Evolutionary conservation across 2,329 filamentous ascomycete genomes (phyloP), one percentile per base, ranked within the genome.

Genomic region (Colletotrichum tanaceti): DNA sequence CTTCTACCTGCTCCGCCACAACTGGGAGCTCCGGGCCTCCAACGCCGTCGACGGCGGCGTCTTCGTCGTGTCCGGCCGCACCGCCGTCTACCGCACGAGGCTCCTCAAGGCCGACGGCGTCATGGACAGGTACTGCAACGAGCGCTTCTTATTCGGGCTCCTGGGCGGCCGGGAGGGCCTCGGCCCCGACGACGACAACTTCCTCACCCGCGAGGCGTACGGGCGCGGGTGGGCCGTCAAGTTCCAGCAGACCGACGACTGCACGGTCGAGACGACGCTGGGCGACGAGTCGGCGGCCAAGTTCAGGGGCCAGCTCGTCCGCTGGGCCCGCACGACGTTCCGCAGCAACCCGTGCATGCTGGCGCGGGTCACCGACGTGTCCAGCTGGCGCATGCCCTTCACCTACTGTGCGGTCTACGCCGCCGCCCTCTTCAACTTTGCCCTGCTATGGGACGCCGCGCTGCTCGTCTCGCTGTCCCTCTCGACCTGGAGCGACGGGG

Each of bases 161-260:
- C 77, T 83, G 0, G 79, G 77, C 0, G 80, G 81, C 0, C 18
- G 43, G 38, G 41, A 46, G 11, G 84, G 84, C 0, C 75, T 89
- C 2, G 82, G 84, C 22, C 79, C 81, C 0, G 88, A 90, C 69
- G 88, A 90, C 66, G 88, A 91, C 78, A 90, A 90, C 74, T 90
- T 84, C 72, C 78, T 87, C 43, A 90, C 88, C 0, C 80, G 88
- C 13, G 87, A 82, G 69, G 79, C 84, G 6, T 81, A 87, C 49
- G 78, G 78, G 11, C 74, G 82, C 6, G 82, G 81, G n/a, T 88
- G 82, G 81, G 78, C 81, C 9, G 83, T 90, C 66, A 80, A 81
- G 53, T 84, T 90, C 58, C 87, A 91, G 73, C 82, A 84, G 65
- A 79, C 80, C 5, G 72, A 78, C 0, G 81, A 86, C 2, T 79